Evolutionary conservation across 1,284 basidiomycete species (phyloP).

Genomic region (Inonotus hispidus): DNA sequence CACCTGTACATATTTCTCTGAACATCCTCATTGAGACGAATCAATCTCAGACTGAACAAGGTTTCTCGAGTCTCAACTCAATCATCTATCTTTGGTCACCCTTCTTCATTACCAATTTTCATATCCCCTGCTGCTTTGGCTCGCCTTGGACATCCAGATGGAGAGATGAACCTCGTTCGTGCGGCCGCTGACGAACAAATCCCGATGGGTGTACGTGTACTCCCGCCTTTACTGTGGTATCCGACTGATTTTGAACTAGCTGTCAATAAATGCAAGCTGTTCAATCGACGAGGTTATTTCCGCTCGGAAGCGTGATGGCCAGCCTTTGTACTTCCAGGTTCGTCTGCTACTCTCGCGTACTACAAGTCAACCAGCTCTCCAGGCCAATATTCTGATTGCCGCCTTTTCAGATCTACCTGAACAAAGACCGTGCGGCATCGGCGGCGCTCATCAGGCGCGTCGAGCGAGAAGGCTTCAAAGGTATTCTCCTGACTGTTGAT

Average conservation of each 20-base stretch:
- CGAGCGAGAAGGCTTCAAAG: conserved; percentile 47
- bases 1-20: neutral
- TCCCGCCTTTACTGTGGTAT: neutral
- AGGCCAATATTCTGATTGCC: too few relatives aligned
- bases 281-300: conserved; percentile 51
- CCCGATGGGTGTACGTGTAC: conserved; percentile 47
- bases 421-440: conserved; percentile 48
- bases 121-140: conserved; percentile 52
- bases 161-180: conserved; percentile 53
- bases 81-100: conserved; percentile 40
- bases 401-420: conserved; percentile 42
- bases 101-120: conserved; percentile 43
- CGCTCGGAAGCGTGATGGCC: conserved; percentile 41
- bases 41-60: conserved; percentile 28
- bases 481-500: conserved; percentile 54
- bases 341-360: neutral
- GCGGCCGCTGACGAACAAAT: conserved; percentile 51
- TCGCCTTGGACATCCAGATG: conserved; percentile 61
- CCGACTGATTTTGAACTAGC: conserved; percentile 25
- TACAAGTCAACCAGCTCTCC: too few relatives aligned
- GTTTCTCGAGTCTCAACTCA: conserved; percentile 28
- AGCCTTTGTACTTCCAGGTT: conserved; percentile 46
- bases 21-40: neutral
- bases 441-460: conserved; percentile 48
- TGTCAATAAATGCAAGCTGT: conserved; percentile 50